These are phyloP conservation scores for Camellia sinensis DNA, from an alignment of 148 eudicot species.

Conservation along the genomic window DNA sequence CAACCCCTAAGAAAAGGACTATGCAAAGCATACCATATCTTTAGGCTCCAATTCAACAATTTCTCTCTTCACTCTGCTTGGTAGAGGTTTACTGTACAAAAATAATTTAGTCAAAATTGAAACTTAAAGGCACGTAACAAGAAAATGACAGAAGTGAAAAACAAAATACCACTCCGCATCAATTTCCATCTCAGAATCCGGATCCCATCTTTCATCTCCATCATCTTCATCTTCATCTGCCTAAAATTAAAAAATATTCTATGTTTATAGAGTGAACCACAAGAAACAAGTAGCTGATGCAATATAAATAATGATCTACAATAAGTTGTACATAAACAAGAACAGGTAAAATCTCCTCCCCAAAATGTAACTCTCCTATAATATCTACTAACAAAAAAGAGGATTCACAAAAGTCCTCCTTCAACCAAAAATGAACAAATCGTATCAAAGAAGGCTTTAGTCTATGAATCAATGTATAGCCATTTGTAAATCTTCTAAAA, in stretches of 20 bases:
- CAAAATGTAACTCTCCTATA: too few relatives aligned
- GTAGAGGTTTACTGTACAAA: constrained; percentile 41
- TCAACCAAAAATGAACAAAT: too few relatives aligned
- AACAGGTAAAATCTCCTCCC: neutral
- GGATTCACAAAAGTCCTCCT: too few relatives aligned
- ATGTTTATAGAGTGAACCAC: neutral
- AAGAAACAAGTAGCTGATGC: neutral
- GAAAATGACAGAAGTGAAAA: neutral
- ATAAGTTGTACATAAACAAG: neutral
- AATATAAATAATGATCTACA: neutral
- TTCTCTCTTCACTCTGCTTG: constrained; percentile 63
- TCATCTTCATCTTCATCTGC: constrained; percentile 74
- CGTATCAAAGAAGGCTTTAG: too few relatives aligned
- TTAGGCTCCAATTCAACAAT: constrained; percentile 35
- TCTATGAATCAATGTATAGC: too few relatives aligned
- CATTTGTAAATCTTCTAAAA: too few relatives aligned
- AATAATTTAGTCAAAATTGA: neutral
- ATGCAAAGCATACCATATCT: constrained; percentile 36
- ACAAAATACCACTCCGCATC: constrained; percentile 48
- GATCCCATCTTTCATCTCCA: constrained; percentile 68
- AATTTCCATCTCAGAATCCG: constrained; percentile 66
- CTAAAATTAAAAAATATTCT: constrained; percentile 8
- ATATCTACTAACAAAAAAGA: too few relatives aligned
- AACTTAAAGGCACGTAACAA: neutral
- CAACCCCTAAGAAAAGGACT: neutral